Evolutionary conservation across 2,329 filamentous ascomycete genomes (phyloP), one percentile per base, ranked within the genome.

Genomic region (Trichoderma sp.): DNA sequence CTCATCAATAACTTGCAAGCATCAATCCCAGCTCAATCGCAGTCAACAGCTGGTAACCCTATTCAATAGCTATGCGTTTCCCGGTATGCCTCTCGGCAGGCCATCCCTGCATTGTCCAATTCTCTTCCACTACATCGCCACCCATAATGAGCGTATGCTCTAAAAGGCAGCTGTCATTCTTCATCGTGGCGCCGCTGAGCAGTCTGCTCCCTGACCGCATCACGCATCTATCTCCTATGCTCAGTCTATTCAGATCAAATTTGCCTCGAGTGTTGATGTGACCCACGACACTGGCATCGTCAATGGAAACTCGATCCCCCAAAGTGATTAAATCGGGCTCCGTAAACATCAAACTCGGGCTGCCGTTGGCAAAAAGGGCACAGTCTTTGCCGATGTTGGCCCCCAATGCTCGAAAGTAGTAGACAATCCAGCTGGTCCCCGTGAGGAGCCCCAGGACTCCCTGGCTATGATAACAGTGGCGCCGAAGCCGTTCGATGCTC

Each of bases 121-220:
- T 85, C 72, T 85, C 85, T 66, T 88, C 88, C 0, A 90, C 88
- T 56, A 88, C 83, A 79, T 91, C 89, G 5, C 89, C 89, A 2
- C 86, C 86, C 85, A 91, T 88, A 59, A 91, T 84, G 4, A 91
- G 83, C 0, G 89, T 91, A 77, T 91, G 89, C 81, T 91, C 89
- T 45, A 91, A 79, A 45, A 91, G 81, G 77, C 88, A 88, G 24
- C 86, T 85, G 78, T 89, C 88, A 3, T 85, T 81, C 74, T 85
- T 86, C 88, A 90, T 90, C 24, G 79, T 84, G 4, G 88, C 88
- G 12, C 89, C 89, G 53, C 85, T 87, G 67, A 91, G 83, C 72
- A 91, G 80, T 38, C 89, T 83, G 60, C 86, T 88, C 2, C 88
- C 88, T 3, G 85, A 86, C 9, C 89, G 83, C 77, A 91, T 78